A percentile compares a stretch with the other conserved stretches of the same genome.
Conservation (phyloP, 768 basidiomycete genomes). For the Lactifluus hygrophoroides region DNA sequence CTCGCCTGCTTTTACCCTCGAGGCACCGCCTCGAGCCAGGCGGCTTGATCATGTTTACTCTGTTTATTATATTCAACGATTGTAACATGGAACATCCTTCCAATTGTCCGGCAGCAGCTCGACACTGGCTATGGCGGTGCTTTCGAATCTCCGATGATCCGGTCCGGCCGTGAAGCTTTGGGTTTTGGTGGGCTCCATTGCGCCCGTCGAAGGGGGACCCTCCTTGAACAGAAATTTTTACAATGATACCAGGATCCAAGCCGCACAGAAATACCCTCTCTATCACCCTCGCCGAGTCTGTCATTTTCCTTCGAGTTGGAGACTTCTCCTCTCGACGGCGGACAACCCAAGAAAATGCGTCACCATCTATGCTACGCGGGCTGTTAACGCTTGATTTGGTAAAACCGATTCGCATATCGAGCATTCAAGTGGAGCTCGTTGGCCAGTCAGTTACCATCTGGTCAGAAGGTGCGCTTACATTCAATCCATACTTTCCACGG, state of each 20-base stretch:
- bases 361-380: constrained; percentile 55
- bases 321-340: constrained; percentile 27
- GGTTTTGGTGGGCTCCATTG: background rate
- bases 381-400: constrained; percentile 51
- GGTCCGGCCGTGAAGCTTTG: background rate
- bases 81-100: background rate
- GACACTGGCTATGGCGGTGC: too few relatives aligned
- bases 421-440: constrained; percentile 71
- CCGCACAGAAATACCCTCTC: constrained; percentile 26
- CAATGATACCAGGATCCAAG: background rate
- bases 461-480: constrained; percentile 63
- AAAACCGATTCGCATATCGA: constrained; percentile 81
- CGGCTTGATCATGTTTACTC: background rate
- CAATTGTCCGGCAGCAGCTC: background rate
- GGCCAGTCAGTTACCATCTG: constrained; percentile 68
- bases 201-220: background rate
- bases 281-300: constrained; percentile 46
- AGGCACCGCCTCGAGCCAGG: background rate
- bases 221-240: background rate
- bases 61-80: background rate
- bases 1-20: background rate
- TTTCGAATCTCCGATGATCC: background rate
- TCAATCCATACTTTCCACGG: constrained; percentile 4
- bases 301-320: constrained; percentile 43
- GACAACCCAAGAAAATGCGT: constrained; percentile 28